Evolutionary conservation across 1,284 basidiomycete genomes (phyloP).

Genomic region (Microstroma glucosiphilum): DNA sequence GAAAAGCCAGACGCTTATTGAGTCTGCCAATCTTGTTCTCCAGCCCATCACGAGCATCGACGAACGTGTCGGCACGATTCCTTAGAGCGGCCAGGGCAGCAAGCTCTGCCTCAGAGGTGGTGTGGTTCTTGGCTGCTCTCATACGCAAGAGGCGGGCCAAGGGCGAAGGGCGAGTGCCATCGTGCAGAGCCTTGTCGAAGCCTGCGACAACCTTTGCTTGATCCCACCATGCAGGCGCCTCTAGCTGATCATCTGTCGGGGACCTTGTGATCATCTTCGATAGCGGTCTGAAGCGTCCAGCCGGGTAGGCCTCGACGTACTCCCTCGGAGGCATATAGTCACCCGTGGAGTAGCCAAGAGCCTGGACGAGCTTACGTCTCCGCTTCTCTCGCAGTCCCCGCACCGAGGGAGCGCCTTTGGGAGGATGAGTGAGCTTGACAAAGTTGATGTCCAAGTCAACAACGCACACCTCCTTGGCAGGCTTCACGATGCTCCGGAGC

Average conservation of each 20-base stretch:
- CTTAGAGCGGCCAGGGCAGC: constrained; percentile 37
- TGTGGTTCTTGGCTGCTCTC: constrained; percentile 22
- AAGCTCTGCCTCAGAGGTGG: constrained; percentile 32
- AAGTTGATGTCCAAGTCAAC: constrained; percentile 92
- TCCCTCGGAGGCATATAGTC: constrained; percentile 56
- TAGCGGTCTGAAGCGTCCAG: constrained; percentile 59
- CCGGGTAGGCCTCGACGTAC: constrained; percentile 91
- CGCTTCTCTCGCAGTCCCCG: constrained; percentile 79
- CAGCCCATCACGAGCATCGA: constrained; percentile 65
- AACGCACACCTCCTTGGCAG: constrained; percentile 71
- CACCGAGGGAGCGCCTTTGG: constrained; percentile 68
- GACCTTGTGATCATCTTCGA: constrained; percentile 67
- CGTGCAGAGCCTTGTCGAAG: constrained; percentile 66
- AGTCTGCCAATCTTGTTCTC: constrained; percentile 66
- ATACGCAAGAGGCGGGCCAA: constrained; percentile 34
- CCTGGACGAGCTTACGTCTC: constrained; percentile 60
- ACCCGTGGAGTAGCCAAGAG: constrained; percentile 28
- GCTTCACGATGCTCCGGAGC: constrained; percentile 67
- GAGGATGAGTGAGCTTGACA: constrained; percentile 71
- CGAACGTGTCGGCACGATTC: constrained; percentile 80
- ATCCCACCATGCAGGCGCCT: constrained; percentile 86
- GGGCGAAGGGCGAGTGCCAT: constrained; percentile 31
- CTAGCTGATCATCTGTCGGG: constrained; percentile 74
- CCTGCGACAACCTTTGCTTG: constrained; percentile 78
- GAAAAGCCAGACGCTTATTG: constrained; percentile 69